Evolutionary conservation across 768 basidiomycete species (phyloP), one percentile per base, ranked within the genome.

Genomic region (Boletus eberwhitei): DNA sequence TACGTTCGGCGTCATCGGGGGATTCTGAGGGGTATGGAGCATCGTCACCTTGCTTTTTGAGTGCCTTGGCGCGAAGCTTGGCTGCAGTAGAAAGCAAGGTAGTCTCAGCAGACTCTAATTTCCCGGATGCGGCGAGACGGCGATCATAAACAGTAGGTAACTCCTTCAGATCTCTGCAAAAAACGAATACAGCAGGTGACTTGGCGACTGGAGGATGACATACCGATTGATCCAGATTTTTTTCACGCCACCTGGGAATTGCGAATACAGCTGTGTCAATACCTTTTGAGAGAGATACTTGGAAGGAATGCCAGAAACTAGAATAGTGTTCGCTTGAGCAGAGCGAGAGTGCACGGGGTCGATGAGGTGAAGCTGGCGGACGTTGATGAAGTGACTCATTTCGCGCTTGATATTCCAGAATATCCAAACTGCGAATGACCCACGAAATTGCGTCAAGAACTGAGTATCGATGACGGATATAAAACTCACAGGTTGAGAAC

Each of bases 221-320:
- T 53, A 86, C 85, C 90, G 80, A 69, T 94, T 96, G 37, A 98
- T 79, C 94, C 96, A 99, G 36, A 99, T 84, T 59, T 84, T 83
- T 66, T 85, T 86, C 8, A 95, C 88, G 16, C 95, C 95, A 11
- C 95, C 95, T 0, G 97, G 96, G 3, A 98, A 79, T 53, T 82
- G 80, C n/a, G 81, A 79, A 71, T 91, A 96, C 12, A 96, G 72
- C 46, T 81, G 76, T 40, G 69, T 73, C 29, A 97, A 77, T 4
- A 84, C 84, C 8, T 76, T 71, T 60, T 87, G 86, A 37, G 85
- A 85, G 50, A 98, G 81, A 64, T 86, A 93, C 45, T 82, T 80
- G 32, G 77, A 73, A 7, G 94, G 93, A 6, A 98, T 87, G 40
- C 94, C 94, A 5, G 93, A 94, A 56, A 98, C 78, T 41, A 98